Evolutionary conservation across 2,329 filamentous ascomycete species (phyloP).

Genomic region (Apiospora malaysiana): DNA sequence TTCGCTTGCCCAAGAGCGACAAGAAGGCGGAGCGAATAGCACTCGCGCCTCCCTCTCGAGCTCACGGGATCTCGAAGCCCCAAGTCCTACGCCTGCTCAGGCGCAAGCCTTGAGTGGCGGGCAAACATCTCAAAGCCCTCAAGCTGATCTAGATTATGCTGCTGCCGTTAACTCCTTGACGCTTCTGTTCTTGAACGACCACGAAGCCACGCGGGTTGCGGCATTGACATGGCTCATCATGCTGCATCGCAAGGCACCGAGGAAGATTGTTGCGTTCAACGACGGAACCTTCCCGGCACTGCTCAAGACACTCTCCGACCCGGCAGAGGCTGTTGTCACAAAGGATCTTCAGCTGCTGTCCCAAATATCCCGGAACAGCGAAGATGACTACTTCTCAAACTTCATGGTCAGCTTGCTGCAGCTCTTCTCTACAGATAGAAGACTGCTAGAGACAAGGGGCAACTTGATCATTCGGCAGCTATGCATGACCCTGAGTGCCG

Average conservation of each 20-base stretch:
- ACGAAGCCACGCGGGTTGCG: slow-evolving; percentile 93
- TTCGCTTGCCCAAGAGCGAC: slow-evolving; percentile 50
- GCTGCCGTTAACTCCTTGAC: slow-evolving; percentile 93
- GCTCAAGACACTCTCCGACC: slow-evolving; percentile 94
- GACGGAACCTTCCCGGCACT: slow-evolving; percentile 96
- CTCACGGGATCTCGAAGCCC: slow-evolving; percentile 58
- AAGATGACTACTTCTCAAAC: slow-evolving; percentile 95
- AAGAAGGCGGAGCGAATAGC: slow-evolving; percentile 52
- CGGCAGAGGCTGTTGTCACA: slow-evolving; percentile 93
- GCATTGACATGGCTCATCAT: slow-evolving; percentile 97
- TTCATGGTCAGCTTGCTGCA: slow-evolving; percentile 98
- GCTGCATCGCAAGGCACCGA: slow-evolving; percentile 93
- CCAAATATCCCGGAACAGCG: slow-evolving; percentile 94
- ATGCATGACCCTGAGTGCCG: slow-evolving; percentile 89
- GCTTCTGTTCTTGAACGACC: slow-evolving; percentile 91
- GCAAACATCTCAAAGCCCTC: slow-evolving; percentile 46
- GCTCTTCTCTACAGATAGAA: slow-evolving; percentile 92
- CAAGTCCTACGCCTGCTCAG: slow-evolving; percentile 58
- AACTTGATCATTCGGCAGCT: slow-evolving; percentile 97
- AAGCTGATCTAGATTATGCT: slow-evolving; percentile 89
- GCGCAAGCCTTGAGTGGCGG: slow-evolving; percentile 52
- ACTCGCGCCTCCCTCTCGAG: slow-evolving; percentile 59
- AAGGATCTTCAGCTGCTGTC: slow-evolving; percentile 92
- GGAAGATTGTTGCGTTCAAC: slow-evolving; percentile 92
- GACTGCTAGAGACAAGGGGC: slow-evolving; percentile 87